Evolutionary conservation across 2,329 filamentous ascomycete genomes (phyloP).

Genomic region (Talaromyces sp.): DNA sequence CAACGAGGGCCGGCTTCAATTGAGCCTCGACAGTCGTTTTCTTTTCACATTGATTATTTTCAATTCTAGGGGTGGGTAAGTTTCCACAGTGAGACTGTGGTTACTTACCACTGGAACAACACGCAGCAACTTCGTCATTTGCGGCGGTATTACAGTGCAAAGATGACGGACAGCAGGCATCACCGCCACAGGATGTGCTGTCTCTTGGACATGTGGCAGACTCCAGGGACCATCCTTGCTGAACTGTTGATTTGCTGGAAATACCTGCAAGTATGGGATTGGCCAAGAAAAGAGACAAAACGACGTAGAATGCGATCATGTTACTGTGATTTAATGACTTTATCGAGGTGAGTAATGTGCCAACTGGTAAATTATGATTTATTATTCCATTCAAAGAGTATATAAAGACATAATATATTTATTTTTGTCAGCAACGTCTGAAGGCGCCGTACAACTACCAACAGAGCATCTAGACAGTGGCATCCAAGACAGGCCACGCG

Average conservation of each 20-base stretch:
- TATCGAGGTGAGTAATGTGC: no score
- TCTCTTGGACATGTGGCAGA: slow-evolving; percentile 5
- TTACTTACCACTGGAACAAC: slow-evolving; percentile 4
- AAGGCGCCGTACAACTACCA: not conserved
- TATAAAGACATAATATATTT: not conserved
- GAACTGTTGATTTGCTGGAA: not conserved
- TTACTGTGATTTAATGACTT: not conserved
- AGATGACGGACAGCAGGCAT: slow-evolving; percentile 3
- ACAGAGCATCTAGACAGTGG: not conserved
- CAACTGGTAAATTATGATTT: no score
- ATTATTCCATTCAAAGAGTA: no score
- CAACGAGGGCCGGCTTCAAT: not conserved
- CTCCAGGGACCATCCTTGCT: slow-evolving; percentile 9
- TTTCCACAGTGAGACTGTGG: not conserved
- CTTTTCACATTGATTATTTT: not conserved
- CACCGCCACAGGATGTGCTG: slow-evolving; percentile 3
- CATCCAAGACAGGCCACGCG: not conserved
- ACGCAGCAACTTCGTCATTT: slow-evolving; percentile 7
- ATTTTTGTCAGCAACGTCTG: not conserved
- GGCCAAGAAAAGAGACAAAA: not conserved
- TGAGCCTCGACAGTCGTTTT: not conserved
- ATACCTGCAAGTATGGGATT: not conserved
- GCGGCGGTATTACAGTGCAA: slow-evolving; percentile 2
- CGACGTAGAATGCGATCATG: not conserved
- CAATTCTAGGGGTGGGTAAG: not conserved